Percentiles rank a stretch among this genome's conserved stretches.
Evolutionary conservation across 2,329 filamentous ascomycete species (phyloP).

Genomic region (Colletotrichum truncatum): DNA sequence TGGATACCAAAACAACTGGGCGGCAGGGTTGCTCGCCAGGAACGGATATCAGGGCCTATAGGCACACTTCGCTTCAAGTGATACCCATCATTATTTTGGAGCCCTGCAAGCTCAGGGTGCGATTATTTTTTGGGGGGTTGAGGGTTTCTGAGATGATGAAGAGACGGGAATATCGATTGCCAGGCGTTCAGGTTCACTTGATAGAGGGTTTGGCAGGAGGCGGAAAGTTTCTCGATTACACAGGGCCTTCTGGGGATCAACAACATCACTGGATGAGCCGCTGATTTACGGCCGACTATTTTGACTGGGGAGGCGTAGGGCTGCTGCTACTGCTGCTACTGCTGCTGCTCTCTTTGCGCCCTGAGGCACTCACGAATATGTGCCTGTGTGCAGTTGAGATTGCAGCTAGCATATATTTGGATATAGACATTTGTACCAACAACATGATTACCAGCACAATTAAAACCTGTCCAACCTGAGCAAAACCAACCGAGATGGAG

Average conservation of each 20-base stretch:
- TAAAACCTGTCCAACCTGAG: too few species aligned
- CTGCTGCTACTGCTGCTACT: too few species aligned
- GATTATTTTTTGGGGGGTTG: constrained; percentile 7
- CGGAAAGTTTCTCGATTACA: background rate
- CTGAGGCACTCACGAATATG: constrained; percentile 3
- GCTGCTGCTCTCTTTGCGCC: background rate
- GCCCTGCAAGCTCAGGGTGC: constrained; percentile 28
- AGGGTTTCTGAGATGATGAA: background rate
- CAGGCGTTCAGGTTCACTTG: constrained; percentile 23
- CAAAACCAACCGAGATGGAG: too few species aligned
- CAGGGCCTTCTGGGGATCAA: background rate
- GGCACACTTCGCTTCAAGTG: constrained; percentile 29
- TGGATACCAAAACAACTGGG: constrained; percentile 31
- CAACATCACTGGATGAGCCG: background rate
- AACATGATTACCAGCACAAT: background rate
- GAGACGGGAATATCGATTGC: background rate
- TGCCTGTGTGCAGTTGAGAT: constrained; percentile 13
- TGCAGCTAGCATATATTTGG: constrained; percentile 15
- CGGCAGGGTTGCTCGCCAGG: constrained; percentile 30
- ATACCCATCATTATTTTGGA: constrained; percentile 31
- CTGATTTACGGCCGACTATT: background rate
- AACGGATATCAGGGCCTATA: constrained; percentile 29
- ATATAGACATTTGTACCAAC: constrained; percentile 10
- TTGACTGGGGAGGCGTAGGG: background rate
- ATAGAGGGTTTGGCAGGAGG: constrained; percentile 6